Percentiles rank a stretch among this genome's conserved stretches.
phyloP scores from a whole-genome alignment of 177 flowering plant species.

The Tripterygium wilfordii region DNA sequence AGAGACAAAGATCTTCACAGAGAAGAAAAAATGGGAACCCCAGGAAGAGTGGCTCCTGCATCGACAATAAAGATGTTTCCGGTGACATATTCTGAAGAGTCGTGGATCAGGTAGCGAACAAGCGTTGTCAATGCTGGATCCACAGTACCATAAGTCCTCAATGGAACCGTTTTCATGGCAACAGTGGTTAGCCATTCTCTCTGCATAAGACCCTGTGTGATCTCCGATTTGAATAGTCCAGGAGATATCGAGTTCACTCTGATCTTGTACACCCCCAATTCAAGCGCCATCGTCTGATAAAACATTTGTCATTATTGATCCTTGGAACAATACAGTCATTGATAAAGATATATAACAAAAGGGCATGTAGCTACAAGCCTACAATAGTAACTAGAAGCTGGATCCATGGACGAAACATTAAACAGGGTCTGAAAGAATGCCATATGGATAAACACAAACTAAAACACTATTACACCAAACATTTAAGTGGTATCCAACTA shows the following conservation, averaged over 20 bases:
- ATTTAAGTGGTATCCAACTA: too few relatives aligned
- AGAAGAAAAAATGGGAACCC: constrained; percentile 47
- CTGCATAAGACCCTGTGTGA: constrained; percentile 37
- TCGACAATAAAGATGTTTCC: constrained; percentile 54
- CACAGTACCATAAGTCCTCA: constrained; percentile 26
- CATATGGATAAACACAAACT: too few relatives aligned
- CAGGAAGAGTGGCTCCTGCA: constrained; percentile 42
- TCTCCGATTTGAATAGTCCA: constrained; percentile 50
- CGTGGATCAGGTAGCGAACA: constrained; percentile 47
- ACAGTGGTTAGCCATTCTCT: constrained; percentile 40
- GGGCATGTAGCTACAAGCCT: too few relatives aligned
- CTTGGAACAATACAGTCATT: too few relatives aligned
- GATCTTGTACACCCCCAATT: constrained; percentile 38
- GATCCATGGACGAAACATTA: too few relatives aligned
- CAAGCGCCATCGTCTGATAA: constrained; percentile 52
- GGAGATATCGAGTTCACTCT: constrained; percentile 44
- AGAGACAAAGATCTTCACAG: constrained; percentile 23
- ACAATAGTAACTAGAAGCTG: too few relatives aligned
- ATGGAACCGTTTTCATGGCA: constrained; percentile 28
- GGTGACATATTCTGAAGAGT: constrained; percentile 43
- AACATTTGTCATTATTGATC: too few relatives aligned
- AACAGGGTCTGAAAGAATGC: too few relatives aligned
- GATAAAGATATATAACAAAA: too few relatives aligned
- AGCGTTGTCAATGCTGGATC: constrained; percentile 53
- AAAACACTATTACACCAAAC: too few relatives aligned